Percentiles rank a stretch among this genome's conserved stretches.
Conservation (phyloP, 2,329 filamentous ascomycete species). For the Scedosporium boydii region DNA sequence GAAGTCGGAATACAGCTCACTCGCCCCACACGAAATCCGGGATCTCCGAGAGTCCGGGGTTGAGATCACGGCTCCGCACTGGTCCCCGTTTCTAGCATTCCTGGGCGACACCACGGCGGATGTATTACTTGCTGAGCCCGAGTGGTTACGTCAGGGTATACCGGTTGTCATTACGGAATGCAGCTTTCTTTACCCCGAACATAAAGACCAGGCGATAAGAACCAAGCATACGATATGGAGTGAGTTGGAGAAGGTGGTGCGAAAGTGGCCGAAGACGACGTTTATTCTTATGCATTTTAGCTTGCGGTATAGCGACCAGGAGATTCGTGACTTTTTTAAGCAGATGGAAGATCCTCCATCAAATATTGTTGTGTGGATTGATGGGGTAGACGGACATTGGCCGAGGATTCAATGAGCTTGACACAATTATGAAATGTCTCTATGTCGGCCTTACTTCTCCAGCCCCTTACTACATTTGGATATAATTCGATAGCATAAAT, state of each 20-base stretch:
- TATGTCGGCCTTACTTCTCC: too few relatives aligned
- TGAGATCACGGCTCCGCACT: constrained; percentile 28
- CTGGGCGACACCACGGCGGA: constrained; percentile 35
- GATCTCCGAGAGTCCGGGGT: constrained; percentile 25
- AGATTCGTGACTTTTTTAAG: constrained; percentile 30
- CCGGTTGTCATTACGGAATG: constrained; percentile 40
- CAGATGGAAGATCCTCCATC: constrained; percentile 25
- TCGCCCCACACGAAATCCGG: constrained; percentile 26
- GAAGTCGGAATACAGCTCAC: constrained; percentile 24
- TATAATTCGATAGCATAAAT: too few relatives aligned
- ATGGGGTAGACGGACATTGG: constrained; percentile 15
- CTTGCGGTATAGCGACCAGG: constrained; percentile 30
- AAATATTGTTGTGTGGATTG: constrained; percentile 39
- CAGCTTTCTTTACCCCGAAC: constrained; percentile 34
- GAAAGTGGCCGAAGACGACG: constrained; percentile 29
- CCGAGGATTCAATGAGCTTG: too few relatives aligned
- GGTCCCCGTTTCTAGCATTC: constrained; percentile 34
- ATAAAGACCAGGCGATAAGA: constrained; percentile 30
- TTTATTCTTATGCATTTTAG: constrained; percentile 40
- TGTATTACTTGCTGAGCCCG: constrained; percentile 26
- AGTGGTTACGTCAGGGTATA: constrained; percentile 28
- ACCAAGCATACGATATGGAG: constrained; percentile 38
- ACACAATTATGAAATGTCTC: too few relatives aligned
- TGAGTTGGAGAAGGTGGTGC: constrained; percentile 33
- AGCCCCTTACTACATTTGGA: too few relatives aligned